Base-by-base conservation (phyloP, 2,329 filamentous ascomycete species). In the Cadophora gregata region DNA sequence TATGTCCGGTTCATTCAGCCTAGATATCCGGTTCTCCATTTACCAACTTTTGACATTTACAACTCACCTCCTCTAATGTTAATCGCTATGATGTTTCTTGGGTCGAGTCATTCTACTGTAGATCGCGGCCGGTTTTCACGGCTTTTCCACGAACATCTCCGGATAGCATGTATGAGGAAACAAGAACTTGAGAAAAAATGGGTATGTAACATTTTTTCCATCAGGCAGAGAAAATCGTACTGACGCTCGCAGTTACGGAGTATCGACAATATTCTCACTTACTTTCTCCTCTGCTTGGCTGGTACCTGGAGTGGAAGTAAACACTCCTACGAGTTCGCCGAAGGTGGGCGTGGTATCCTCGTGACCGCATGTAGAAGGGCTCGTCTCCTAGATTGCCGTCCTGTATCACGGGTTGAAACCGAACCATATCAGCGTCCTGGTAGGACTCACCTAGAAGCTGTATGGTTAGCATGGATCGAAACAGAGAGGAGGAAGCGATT, bases 231-330 rank as follows among this genome's bases (percentile, higher is more conserved):
- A n/a, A n/a, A n/a, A n/a, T 1, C 10, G 8, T 33, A 29, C 70
- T 72, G 48, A 73, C 31, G 3, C 33, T 8, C 38, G 14, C 59
- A 75, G 74, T 63, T 75, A 9, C 69, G 73, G 36, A 58, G 45
- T 36, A 31, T 69, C n/a, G 73, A 76, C 25, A 75, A 74, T 19
- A 71, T 76, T 24, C 61, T 75, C 31, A 74, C 69, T 8, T 73
- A 72, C n/a, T 73, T 76, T 29, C 69, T 75, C 5, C 68, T 76
- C 16, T 72, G 72, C 38, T 47, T 76, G 3, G 72, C 71, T 45
- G 73, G 73, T 1, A 71, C 74, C 8, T 76, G 74, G 74, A 73
- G 72, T 63, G 73, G 73, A 9, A 73, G 68, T 56, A 75, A 75
- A 36, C 68, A 71, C 29, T 69, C 70, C 42, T 76, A 74, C 53